A percentile compares a stretch with the other conserved stretches of the same genome.
These are phyloP conservation scores for Filosporella fistucella DNA, from an alignment of 495 filamentous ascomycete species.

Conservation along the genomic window DNA sequence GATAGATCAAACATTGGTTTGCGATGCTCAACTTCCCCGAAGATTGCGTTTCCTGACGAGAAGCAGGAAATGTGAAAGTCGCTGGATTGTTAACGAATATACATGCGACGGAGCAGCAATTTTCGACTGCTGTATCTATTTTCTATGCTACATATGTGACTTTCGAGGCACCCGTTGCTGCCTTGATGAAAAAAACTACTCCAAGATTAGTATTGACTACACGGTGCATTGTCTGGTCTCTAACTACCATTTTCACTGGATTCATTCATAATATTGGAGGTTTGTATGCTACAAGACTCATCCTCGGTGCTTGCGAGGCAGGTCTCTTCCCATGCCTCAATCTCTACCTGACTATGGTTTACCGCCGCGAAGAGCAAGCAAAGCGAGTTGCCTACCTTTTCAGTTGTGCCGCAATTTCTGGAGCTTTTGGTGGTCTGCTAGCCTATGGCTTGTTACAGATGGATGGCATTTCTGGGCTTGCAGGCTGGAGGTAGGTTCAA, in stretches of 20 bases:
- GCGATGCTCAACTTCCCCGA: no score
- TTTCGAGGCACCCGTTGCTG: neutral
- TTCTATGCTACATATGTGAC: neutral
- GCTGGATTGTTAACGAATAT: no score
- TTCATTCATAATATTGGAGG: constrained; percentile 56
- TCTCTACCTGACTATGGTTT: constrained; percentile 73
- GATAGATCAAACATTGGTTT: no score
- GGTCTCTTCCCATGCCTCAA: constrained; percentile 68
- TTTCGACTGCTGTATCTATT: neutral
- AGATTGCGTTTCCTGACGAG: no score
- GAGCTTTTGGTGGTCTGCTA: constrained; percentile 29
- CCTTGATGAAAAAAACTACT: no score
- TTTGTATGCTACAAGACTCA: constrained; percentile 54
- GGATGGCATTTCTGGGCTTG: constrained; percentile 25
- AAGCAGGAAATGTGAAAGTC: no score
- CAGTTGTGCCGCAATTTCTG: constrained; percentile 40
- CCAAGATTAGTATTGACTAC: constrained; percentile 47
- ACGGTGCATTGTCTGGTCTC: constrained; percentile 62
- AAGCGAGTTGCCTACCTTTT: constrained; percentile 55
- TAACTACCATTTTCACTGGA: constrained; percentile 70
- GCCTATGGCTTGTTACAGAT: constrained; percentile 48
- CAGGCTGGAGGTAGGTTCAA: constrained; percentile 29
- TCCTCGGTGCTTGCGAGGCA: constrained; percentile 62
- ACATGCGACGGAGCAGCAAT: no score
- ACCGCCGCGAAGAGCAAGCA: constrained; percentile 45